Base-by-base conservation (phyloP, 805 yeast species). In the Candida hispaniensis region DNA sequence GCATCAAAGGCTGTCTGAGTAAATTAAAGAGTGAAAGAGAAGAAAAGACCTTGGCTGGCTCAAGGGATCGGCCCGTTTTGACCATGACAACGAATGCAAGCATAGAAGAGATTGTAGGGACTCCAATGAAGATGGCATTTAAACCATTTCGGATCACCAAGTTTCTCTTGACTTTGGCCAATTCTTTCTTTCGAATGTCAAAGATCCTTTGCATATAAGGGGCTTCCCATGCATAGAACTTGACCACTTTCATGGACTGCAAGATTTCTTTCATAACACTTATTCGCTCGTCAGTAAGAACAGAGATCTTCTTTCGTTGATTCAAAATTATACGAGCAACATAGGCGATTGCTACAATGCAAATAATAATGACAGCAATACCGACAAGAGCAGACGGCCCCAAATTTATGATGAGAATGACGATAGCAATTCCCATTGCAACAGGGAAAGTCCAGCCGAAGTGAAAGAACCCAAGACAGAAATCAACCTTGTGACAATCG, bases 171-270 rank as follows among this genome's bases (percentile, higher is more conserved):
- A 85, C 67, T 30, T 63, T 61, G 5, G 49, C 47, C 65, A 79
- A 71, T 56, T 85, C 95, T 13, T 58, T 50, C 1, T 51, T 50
- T 54, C 93, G 67, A 14, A 64, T 59, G 8, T 60, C 63, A 9
- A 66, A 47, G 25, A 82, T 66, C 22, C 63, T 59, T 4, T 61
- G 55, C 32, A 61, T 61, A 49, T 80, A 82, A 0, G 94, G 81
- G 16, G 60, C 60, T 55, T 82, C 94, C 94, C 94, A 83, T 0
- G 88, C 78, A 52, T 82, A 82, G 49, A 68, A 76, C 58, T 83
- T 83, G 55, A 86, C 79, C 52, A 77, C 69, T 49, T 80, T 79
- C 66, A 86, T 71, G 45, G 78, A 74, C 50, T 69, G 73, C 42
- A 88, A 63, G 15, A 82, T 70, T 54, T 86, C 96, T 45, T 80